Evolutionary conservation across 2,329 filamentous ascomycete species (phyloP), one percentile per base, ranked within the genome.

Genomic region (Beauveria medogensis): DNA sequence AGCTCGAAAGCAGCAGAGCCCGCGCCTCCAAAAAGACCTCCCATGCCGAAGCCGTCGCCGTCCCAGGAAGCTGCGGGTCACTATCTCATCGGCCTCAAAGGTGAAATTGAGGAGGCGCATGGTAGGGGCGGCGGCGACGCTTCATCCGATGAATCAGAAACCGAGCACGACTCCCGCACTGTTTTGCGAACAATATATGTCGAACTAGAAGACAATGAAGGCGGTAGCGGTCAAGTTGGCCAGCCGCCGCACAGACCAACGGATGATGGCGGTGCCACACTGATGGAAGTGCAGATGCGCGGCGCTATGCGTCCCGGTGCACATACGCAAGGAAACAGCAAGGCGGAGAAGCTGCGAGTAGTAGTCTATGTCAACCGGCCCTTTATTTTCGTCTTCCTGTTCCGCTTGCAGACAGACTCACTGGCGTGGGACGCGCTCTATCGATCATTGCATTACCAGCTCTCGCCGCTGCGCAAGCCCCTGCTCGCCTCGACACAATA

Each of bases 381-480:
- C 0, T 93, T 93, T 72, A 82, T 93, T 53, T 92, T 90, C 70
- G 83, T 87, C 1, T 87, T 94, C 63, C 76, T 94, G 4, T 93
- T 93, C 71, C 68, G 70, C 12, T 69, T 75, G 16, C 78, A 79
- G 52, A 87, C 87, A 7, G 78, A 83, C 59, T 82, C 84, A 1
- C 72, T 87, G 2, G 79, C 80, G 4, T 81, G 77, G 70, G 76
- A 81, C n/a, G 67, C 74, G 0, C 72, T 87, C 8, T 88, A 88
- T 69, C 79, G 78, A 51, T 82, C 81, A 1, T 73, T 88, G 24
- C 84, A 87, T 66, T 73, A 81, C 63, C 85, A 89, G 66, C 78
- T 89, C 14, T 74, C 77, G 2, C 82, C 85, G 1, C 74, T 89
- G 4, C 77, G 81, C 55, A 83, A 81, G 65, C 77, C 82, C 0